phyloP scores from a whole-genome alignment of 2,329 filamentous ascomycete genomes.

The Trichoderma brevicompactum region DNA sequence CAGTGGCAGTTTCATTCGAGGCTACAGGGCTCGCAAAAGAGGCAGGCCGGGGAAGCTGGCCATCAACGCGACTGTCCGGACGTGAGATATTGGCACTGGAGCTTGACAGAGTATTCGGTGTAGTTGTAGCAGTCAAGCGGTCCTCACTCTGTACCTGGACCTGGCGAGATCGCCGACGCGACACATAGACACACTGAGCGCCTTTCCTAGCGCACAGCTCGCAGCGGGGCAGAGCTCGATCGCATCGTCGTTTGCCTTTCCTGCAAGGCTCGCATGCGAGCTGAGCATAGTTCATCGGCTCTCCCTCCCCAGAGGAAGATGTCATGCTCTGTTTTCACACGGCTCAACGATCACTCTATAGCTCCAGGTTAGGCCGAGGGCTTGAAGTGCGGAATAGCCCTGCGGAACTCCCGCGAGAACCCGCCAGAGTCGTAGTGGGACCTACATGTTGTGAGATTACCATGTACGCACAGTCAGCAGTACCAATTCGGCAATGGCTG shows the following conservation, averaged over 20 bases:
- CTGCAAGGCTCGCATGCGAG: conserved; percentile 4
- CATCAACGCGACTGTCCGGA: neutral
- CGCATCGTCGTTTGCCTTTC: conserved; percentile 8
- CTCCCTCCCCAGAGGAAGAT: neutral
- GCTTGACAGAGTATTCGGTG: conserved; percentile 1
- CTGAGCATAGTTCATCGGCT: neutral
- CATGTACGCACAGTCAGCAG: neutral
- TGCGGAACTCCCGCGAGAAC: neutral
- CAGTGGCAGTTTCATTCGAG: neutral
- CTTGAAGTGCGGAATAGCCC: neutral
- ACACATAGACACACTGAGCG: neutral
- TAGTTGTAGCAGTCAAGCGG: neutral
- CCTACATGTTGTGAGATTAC: neutral
- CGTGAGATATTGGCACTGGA: neutral
- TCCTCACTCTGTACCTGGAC: neutral
- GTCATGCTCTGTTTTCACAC: neutral
- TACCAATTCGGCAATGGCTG: neutral
- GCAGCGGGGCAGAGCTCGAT: neutral
- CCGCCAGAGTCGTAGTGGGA: neutral
- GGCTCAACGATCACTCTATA: neutral
- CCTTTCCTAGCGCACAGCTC: neutral
- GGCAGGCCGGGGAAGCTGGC: neutral
- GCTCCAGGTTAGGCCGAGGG: neutral
- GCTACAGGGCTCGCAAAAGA: neutral
- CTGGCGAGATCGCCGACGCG: neutral